Evolutionary conservation across 2,329 filamentous ascomycete genomes (phyloP).

Genomic region (Penicillium digitatum): DNA sequence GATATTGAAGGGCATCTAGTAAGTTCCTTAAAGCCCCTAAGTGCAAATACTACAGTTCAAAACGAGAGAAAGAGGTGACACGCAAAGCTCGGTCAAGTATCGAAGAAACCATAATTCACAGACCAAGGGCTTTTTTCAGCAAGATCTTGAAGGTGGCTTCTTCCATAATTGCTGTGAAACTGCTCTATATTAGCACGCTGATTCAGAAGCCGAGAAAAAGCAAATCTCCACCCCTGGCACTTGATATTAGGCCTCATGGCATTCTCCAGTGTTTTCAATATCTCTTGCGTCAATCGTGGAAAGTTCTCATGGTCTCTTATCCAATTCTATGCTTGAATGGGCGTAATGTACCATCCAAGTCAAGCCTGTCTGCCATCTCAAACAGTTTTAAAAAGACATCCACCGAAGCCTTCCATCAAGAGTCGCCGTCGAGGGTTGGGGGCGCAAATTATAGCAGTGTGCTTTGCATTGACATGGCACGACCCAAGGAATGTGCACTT

Average conservation of each 20-base stretch:
- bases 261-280: conserved; percentile 18
- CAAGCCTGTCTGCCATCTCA: conserved; percentile 11
- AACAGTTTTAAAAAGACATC: conserved; percentile 11
- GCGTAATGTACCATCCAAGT: conserved; percentile 30
- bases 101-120: not conserved
- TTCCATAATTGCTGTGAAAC: conserved; percentile 13
- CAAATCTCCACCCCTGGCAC: conserved; percentile 15
- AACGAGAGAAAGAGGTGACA: not conserved
- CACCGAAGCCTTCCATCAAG: conserved; percentile 10
- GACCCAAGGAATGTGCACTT: conserved; percentile 1
- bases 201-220: not conserved
- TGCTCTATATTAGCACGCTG: not conserved
- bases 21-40: not conserved
- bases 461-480: conserved; percentile 13
- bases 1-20: not conserved
- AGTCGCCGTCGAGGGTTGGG: not conserved
- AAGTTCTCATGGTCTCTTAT: conserved; percentile 27
- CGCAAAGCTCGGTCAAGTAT: not conserved
- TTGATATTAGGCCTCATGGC: conserved; percentile 13
- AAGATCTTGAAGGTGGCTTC: conserved; percentile 10
- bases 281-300: conserved; percentile 14
- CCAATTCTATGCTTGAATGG: conserved; percentile 37
- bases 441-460: conserved; percentile 8
- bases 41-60: not conserved
- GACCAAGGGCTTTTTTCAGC: not conserved